Evolutionary conservation across 192 early-diverging fungal genomes (phyloP).

Genomic region (Umbelopsis ramanniana): DNA sequence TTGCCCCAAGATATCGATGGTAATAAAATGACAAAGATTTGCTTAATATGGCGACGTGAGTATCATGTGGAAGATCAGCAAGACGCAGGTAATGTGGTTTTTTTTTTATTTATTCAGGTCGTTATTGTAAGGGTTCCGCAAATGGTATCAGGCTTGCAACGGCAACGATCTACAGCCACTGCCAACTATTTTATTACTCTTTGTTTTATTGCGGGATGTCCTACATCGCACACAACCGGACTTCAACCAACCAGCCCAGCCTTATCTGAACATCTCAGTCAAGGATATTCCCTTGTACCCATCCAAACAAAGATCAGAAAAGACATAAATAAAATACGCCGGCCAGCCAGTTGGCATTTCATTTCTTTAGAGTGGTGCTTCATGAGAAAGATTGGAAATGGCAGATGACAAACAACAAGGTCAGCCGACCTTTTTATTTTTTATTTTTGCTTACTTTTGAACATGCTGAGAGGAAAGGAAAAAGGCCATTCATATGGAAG

Average conservation of each 20-base stretch:
- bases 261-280: no score
- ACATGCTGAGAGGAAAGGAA: not conserved
- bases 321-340: no score
- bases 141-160: not conserved
- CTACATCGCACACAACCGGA: no score
- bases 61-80: constrained; percentile 18
- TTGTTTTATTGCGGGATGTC: no score
- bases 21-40: not conserved
- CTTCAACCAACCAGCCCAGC: no score
- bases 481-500: not conserved
- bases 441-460: no score
- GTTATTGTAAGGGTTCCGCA: not conserved
- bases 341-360: not conserved
- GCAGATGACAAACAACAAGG: constrained; percentile 7
- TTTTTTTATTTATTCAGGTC: not conserved
- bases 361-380: not conserved
- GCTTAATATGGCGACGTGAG: not conserved
- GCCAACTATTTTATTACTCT: not conserved
- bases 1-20: no score
- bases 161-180: not conserved
- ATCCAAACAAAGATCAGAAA: no score
- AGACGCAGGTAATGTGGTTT: not conserved
- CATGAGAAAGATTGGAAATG: not conserved
- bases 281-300: no score
- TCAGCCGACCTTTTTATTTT: not conserved